Base-by-base conservation (phyloP, 768 basidiomycete genomes). In the Dioszegia crocea region DNA sequence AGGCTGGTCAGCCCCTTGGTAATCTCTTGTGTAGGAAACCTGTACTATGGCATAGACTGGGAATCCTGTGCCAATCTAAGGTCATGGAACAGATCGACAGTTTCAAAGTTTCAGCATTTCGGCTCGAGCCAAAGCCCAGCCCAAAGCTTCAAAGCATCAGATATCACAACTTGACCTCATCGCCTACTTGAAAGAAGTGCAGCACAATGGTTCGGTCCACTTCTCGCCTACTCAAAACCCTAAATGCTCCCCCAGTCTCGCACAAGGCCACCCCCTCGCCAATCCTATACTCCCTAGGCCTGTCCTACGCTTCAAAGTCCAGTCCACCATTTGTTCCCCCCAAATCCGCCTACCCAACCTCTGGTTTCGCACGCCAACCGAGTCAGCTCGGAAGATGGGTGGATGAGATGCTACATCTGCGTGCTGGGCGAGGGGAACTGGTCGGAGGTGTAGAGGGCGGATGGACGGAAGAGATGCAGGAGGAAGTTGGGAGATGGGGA, bases 221-320 rank as follows among this genome's bases (percentile, higher is more conserved):
- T 10, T 33, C 27, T 9, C 41, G 47, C 36, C 44, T 63, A 10
- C 41, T 63, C 17, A 39, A 43, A 12, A 59, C 57, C 2, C 53
- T 64, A 6, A 40, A 56, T 30, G 33, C 62, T 3, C 54, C 62
- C 2, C 63, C 63, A 10, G 19, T 61, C 17, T 56, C 61, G 21
- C 62, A 48, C 43, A 38, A 41, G 24, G 33, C 50, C 10, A 14
- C 57, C 3, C 17, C 19, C 14, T 53, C 48, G 11, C 65, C 60
- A 0, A 55, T 70, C n/a, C 57, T 53, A 16, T 71, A 71, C 61
- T 63, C 67, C 49, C 50, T 76, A 4, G 75, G 75, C 17, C 57
- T 76, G 14, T 72, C 70, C 1, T 76, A 74, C 61, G 70, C 75
- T 12, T 63, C 64, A n/a, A 76, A 76, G 53, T 60, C 69, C 39